These are phyloP conservation scores for Aspergillus spinulosporus DNA, from an alignment of 2,329 filamentous ascomycete genomes.

Conservation along the genomic window DNA sequence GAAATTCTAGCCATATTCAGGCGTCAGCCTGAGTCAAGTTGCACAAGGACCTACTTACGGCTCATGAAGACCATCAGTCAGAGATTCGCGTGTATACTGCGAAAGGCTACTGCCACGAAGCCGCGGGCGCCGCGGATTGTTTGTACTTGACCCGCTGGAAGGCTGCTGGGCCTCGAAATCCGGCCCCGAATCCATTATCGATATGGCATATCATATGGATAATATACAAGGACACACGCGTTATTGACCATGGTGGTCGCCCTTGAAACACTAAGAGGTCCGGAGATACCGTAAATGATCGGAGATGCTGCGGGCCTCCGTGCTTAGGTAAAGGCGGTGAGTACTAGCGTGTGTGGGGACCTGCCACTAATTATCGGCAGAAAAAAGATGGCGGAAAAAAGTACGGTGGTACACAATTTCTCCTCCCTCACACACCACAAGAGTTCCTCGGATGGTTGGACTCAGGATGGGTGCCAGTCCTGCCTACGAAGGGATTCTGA, in stretches of 20 bases:
- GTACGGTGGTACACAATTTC: slow-evolving; percentile 19
- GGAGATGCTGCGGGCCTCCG: slow-evolving; percentile 32
- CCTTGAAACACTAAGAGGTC: slow-evolving; percentile 7
- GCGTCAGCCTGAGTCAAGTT: background rate
- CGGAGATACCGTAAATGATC: slow-evolving; percentile 10
- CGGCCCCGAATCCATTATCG: slow-evolving; percentile 26
- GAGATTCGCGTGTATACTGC: slow-evolving; percentile 26
- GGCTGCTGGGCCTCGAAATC: slow-evolving; percentile 21
- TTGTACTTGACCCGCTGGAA: slow-evolving; percentile 16
- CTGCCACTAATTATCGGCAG: slow-evolving; percentile 28
- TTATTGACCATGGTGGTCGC: slow-evolving; percentile 18
- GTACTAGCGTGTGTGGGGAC: slow-evolving; percentile 26
- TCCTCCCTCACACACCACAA: slow-evolving; percentile 31
- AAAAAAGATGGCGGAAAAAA: slow-evolving; percentile 32
- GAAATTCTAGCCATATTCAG: slow-evolving; percentile 33
- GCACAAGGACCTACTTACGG: slow-evolving; percentile 32
- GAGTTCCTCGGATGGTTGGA: slow-evolving; percentile 35
- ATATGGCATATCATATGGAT: slow-evolving; percentile 29
- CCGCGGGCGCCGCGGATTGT: slow-evolving; percentile 18
- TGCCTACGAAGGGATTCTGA: slow-evolving; percentile 54
- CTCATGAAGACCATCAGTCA: slow-evolving; percentile 35
- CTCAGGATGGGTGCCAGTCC: slow-evolving; percentile 41
- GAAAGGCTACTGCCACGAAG: slow-evolving; percentile 25
- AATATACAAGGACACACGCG: slow-evolving; percentile 17
- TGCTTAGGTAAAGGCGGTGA: slow-evolving; percentile 31